Percentiles rank a stretch among this genome's conserved stretches.
These are phyloP conservation scores for Lasiodiplodia citricola DNA, from an alignment of 2,329 filamentous ascomycete genomes.

Conservation along the genomic window DNA sequence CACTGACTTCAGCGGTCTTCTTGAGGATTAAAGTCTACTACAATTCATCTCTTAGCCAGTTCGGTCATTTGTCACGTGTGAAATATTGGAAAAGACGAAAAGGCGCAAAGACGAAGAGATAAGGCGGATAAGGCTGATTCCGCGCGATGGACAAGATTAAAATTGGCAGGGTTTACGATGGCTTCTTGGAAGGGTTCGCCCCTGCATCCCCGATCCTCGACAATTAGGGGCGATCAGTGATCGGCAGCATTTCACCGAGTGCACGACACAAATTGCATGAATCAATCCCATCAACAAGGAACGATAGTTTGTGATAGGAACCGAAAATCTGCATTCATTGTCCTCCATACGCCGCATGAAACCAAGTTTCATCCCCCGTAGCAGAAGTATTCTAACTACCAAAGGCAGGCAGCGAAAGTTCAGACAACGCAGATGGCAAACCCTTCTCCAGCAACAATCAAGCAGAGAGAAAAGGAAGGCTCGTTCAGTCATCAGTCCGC, in stretches of 20 bases:
- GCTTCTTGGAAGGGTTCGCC: too few relatives aligned
- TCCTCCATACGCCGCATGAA: neutral
- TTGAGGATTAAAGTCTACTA: too few relatives aligned
- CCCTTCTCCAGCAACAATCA: neutral
- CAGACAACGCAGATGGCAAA: conserved; percentile 13
- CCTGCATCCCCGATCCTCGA: neutral
- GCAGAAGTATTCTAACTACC: neutral
- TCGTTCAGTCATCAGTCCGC: neutral
- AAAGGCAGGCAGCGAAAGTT: neutral
- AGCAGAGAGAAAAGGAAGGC: conserved; percentile 7
- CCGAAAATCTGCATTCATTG: conserved; percentile 8
- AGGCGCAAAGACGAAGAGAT: neutral
- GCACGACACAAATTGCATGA: neutral
- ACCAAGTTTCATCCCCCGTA: neutral
- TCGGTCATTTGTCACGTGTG: too few relatives aligned
- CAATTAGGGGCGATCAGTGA: neutral
- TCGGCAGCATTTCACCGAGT: neutral
- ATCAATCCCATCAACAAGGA: neutral
- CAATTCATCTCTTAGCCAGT: too few relatives aligned
- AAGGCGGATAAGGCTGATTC: neutral
- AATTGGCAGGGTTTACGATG: neutral
- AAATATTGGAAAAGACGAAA: too few relatives aligned
- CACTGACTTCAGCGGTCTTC: too few relatives aligned
- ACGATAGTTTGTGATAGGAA: neutral
- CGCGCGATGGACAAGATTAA: neutral